Base-by-base conservation (phyloP, 768 basidiomycete species). In the Pluteus cervinus region DNA sequence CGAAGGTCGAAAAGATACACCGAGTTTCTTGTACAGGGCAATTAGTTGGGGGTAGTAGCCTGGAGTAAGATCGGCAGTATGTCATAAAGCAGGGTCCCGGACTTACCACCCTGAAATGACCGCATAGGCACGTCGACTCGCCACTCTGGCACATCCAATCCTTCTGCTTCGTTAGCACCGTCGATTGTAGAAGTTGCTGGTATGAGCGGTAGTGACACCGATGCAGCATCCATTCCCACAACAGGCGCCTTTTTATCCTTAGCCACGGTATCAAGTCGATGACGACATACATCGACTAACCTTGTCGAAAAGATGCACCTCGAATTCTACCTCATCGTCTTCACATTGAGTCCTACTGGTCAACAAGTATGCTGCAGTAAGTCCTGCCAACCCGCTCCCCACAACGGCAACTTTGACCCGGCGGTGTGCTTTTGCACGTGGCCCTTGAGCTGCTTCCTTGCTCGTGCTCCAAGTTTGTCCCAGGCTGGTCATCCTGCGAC, bases 41-140 rank as follows among this genome's bases (percentile, higher is more conserved):
- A 86, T 78, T n/a, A 88, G 64, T 30, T 75, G 71, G 1, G 73
- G 72, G 53, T 88, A 87, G 55, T 86, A 86, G 1, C 86, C 84
- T 83, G 42, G 37, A 40, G 16, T 7, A 14, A n/a, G 32, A 32
- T 33, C 15, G 23, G 41, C 28, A 37, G 33, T 20, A 23, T 10
- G 8, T 14, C 10, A 21, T 7, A 32, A 32, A n/a, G n/a, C 8
- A 24, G 24, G 24, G 4, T 14, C 14, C 18, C 33, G 17, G 11
- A 47, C 73, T 35, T 38, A 79, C 83, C 82, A 61, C 79, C 79
- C 67, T 88, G 84, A 51, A 88, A 87, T 1, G 79, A 79, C 26
- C 86, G 62, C 86, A 88, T 88, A 1, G 86, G 86, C 0, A 86
- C 84, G 51, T 88, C 85, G 3, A 87, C 66, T 37, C 76, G 61